Evolutionary conservation across 495 filamentous ascomycete genomes (phyloP), one percentile per base, ranked within the genome.

Genomic region (Thermothielavioides terrestris): DNA sequence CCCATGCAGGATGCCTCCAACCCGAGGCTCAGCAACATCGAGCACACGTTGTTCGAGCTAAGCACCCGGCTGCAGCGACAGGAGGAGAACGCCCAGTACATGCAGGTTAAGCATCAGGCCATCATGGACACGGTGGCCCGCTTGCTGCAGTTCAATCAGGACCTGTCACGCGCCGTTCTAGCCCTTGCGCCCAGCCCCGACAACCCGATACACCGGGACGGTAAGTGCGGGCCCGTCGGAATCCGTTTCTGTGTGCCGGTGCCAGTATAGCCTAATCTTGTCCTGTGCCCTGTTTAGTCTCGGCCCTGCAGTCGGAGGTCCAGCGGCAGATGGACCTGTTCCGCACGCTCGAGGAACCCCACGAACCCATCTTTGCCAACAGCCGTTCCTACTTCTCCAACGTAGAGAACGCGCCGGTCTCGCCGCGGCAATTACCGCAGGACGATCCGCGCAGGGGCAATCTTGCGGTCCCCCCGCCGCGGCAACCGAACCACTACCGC

Each of bases 381-480:
- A 83, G 84, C 47, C 87, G 84, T 48, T 77, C 84, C 14, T 90
- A 83, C 65, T 86, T 91, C 61, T 78, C 79, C 39, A 84, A 80
- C 56, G 70, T 89, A 51, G 87, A 90, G 43, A 83, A 84, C 36
- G 82, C 86, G 5, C 89, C 92, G 28, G 71, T 95, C 14, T 96
- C 92, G n/a, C 92, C 92, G 23, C 86, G 89, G 30, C 92, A 96
- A 69, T 65, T 89, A 36, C 82, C 90, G 21, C 82, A 89, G 63
- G 88, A 96, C 49, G 89, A 95, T 57, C 75, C 80, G 41, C 85
- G 88, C 34, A 81, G 92, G 38, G 75, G 71, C 30, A 84, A 77
- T 22, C 64, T 71, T 52, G 63, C 63, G 56, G 67, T 73, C 32
- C 75, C 76, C 56, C 76, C 72, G 49, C 55, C 66, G 41, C 68